Evolutionary conservation across 2,329 filamentous ascomycete species (phyloP).

Genomic region (Aureobasidium sp.): DNA sequence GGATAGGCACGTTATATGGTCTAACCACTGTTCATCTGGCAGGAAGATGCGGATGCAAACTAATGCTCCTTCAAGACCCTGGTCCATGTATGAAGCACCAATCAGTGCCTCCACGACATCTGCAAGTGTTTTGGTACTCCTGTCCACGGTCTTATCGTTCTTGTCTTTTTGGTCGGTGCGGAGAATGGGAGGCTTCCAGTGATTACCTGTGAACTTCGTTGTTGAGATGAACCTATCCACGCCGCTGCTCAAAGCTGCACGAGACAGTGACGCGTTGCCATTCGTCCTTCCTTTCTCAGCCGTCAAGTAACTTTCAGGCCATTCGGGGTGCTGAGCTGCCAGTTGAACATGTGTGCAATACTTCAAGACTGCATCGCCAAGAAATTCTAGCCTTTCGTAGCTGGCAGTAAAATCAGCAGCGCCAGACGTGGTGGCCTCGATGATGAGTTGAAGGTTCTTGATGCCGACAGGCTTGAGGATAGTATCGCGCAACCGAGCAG

Average conservation of each 20-base stretch:
- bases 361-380: constrained; percentile 82
- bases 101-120: constrained; percentile 84
- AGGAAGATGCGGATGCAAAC: constrained; percentile 62
- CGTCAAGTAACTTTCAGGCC: constrained; percentile 72
- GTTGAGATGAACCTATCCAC: constrained; percentile 69
- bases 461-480: constrained; percentile 51
- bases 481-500: constrained; percentile 51
- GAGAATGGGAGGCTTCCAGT: constrained; percentile 65
- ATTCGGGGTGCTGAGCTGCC: constrained; percentile 51
- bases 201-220: constrained; percentile 57
- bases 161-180: background rate
- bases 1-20: background rate
- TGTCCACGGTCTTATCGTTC: constrained; percentile 29
- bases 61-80: constrained; percentile 57
- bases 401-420: constrained; percentile 54
- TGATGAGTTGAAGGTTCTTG: constrained; percentile 48
- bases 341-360: constrained; percentile 62
- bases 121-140: constrained; percentile 74
- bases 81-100: constrained; percentile 64
- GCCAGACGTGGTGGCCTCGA: constrained; percentile 64
- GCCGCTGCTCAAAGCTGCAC: constrained; percentile 54
- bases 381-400: constrained; percentile 80
- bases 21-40: constrained; percentile 39
- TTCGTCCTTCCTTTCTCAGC: constrained; percentile 56
- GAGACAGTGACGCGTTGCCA: constrained; percentile 61